Evolutionary conservation across 2,329 filamentous ascomycete genomes (phyloP).

Genomic region (Cladophialophora exuberans): DNA sequence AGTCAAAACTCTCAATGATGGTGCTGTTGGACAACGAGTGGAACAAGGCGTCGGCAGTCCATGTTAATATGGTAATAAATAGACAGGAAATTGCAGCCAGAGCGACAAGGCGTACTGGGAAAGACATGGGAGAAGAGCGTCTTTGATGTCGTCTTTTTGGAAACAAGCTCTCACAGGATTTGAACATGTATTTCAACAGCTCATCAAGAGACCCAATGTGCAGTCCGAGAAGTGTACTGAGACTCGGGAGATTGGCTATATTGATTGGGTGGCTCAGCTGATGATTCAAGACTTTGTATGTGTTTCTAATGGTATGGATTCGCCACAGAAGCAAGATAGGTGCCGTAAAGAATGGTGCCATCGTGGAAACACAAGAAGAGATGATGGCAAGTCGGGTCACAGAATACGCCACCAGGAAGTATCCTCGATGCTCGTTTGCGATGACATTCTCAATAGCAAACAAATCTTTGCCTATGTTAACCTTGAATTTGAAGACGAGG

Average conservation of each 20-base stretch:
- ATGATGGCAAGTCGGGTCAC: not conserved
- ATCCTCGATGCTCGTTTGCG: not conserved
- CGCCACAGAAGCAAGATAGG: not conserved
- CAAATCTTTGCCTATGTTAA: not conserved
- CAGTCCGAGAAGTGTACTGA: not conserved
- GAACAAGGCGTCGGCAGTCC: not conserved
- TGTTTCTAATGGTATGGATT: not conserved
- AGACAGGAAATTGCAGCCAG: not conserved
- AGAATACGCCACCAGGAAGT: not conserved
- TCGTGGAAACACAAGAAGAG: not conserved
- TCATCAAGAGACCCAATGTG: not conserved
- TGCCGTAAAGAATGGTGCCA: constrained; percentile 1
- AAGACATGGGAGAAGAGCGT: not conserved
- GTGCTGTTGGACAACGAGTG: not conserved
- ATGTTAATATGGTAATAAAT: not conserved
- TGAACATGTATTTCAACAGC: not conserved
- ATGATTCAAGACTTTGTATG: not conserved
- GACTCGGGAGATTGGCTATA: not conserved
- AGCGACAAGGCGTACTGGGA: not conserved
- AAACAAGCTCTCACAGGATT: not conserved
- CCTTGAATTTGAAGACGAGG: not conserved
- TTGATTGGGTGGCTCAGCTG: not conserved
- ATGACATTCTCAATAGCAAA: not conserved
- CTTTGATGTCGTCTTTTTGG: not conserved
- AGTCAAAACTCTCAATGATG: not conserved